Percentiles rank a stretch among this genome's conserved stretches.
These are phyloP conservation scores for Penicillium hesseltinei DNA, from an alignment of 2,329 filamentous ascomycete species.

Conservation along the genomic window DNA sequence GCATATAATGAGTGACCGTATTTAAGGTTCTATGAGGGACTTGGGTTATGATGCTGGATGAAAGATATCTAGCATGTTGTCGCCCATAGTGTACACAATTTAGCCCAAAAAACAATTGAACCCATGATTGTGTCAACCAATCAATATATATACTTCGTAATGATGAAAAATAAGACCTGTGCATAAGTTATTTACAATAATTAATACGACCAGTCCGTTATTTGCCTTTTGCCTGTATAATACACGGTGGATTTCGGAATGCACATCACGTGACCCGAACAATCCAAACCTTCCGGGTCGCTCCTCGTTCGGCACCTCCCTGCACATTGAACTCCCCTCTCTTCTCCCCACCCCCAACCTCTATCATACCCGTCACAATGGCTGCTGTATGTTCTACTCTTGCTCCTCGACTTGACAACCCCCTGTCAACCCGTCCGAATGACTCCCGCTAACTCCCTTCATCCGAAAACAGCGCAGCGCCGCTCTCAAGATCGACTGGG, in stretches of 20 bases:
- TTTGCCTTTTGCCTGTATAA: neutral
- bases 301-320: constrained; percentile 38
- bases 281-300: constrained; percentile 41
- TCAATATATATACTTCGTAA: neutral
- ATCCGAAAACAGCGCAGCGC: constrained; percentile 73
- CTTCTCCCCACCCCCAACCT: constrained; percentile 28
- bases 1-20: constrained; percentile 56
- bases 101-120: constrained; percentile 34
- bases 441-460: constrained; percentile 26
- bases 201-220: neutral
- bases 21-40: constrained; percentile 25
- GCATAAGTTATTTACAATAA: neutral
- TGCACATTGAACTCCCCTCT: constrained; percentile 35
- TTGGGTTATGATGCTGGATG: constrained; percentile 28
- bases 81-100: constrained; percentile 39
- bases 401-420: neutral
- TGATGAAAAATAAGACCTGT: neutral
- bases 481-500: constrained; percentile 99
- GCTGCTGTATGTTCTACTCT: constrained; percentile 38
- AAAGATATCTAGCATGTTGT: constrained; percentile 25
- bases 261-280: constrained; percentile 33
- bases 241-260: constrained; percentile 9
- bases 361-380: constrained; percentile 40
- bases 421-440: neutral
- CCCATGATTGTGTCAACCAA: constrained; percentile 25